These are phyloP conservation scores for Diaporthe citrichinensis DNA, from an alignment of 2,329 filamentous ascomycete species.

Conservation along the genomic window DNA sequence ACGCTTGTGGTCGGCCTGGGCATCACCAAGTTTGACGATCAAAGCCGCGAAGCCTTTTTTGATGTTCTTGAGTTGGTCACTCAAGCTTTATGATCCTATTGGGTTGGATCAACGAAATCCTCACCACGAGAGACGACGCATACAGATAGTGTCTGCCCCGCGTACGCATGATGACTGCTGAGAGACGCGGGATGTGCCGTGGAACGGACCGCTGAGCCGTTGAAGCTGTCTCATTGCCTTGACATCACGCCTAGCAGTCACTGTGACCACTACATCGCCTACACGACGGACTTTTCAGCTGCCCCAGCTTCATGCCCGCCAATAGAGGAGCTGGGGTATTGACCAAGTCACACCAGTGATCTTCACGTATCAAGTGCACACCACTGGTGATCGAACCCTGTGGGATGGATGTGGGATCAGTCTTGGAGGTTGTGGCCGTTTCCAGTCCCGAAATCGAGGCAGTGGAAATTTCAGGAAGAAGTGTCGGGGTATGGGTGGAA, in stretches of 20 bases:
- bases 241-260: neutral
- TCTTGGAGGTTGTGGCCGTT: no score
- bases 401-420: neutral
- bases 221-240: neutral
- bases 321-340: neutral
- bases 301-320: neutral
- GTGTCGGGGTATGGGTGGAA: neutral
- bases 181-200: neutral
- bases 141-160: neutral
- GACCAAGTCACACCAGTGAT: neutral
- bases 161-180: neutral
- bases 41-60: slow-evolving; percentile 71
- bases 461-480: neutral
- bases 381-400: neutral
- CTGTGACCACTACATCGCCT: neutral
- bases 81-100: slow-evolving; percentile 62
- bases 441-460: neutral
- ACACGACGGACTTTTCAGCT: neutral
- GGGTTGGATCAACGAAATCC: no score
- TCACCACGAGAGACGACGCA: neutral
- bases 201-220: neutral
- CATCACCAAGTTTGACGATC: slow-evolving; percentile 62
- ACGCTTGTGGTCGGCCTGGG: slow-evolving; percentile 75
- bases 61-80: slow-evolving; percentile 75
- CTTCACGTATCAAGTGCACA: no score